Conservation (phyloP, 345 rosid species). For the Pistacia atlantica region DNA sequence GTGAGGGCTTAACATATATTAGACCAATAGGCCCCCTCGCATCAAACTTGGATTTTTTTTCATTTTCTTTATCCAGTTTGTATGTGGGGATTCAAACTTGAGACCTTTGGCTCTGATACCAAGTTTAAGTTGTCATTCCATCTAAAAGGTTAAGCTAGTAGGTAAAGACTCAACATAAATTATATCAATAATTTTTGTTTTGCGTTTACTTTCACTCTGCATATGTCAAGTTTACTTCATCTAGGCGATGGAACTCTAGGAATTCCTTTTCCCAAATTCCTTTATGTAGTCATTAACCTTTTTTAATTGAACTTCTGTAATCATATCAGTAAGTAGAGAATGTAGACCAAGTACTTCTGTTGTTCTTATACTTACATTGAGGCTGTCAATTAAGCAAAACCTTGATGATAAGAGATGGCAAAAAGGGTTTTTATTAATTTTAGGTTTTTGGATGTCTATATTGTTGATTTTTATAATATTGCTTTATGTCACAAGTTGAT, state of each 20-base stretch:
- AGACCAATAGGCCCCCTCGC: too few relatives aligned
- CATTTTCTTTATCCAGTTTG: too few relatives aligned
- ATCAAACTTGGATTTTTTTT: too few relatives aligned
- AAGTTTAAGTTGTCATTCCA: too few relatives aligned
- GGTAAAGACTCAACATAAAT: too few relatives aligned
- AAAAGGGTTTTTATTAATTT: neutral
- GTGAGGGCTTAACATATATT: too few relatives aligned
- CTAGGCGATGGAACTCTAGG: neutral
- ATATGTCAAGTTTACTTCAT: conserved; percentile 1
- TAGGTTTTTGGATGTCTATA: neutral
- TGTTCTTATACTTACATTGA: neutral
- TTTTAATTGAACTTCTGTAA: neutral
- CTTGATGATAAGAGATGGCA: neutral
- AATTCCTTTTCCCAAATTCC: neutral
- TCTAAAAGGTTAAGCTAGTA: too few relatives aligned
- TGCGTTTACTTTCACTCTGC: neutral
- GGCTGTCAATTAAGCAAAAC: neutral
- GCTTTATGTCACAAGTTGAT: neutral
- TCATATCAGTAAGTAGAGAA: neutral
- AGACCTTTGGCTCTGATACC: too few relatives aligned
- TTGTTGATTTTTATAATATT: neutral
- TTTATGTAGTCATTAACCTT: neutral
- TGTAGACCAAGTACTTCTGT: neutral
- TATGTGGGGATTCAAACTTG: too few relatives aligned
- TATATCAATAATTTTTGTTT: neutral